Base-by-base conservation (phyloP, 2,329 filamentous ascomycete species). In the Neofusicoccum sp. region DNA sequence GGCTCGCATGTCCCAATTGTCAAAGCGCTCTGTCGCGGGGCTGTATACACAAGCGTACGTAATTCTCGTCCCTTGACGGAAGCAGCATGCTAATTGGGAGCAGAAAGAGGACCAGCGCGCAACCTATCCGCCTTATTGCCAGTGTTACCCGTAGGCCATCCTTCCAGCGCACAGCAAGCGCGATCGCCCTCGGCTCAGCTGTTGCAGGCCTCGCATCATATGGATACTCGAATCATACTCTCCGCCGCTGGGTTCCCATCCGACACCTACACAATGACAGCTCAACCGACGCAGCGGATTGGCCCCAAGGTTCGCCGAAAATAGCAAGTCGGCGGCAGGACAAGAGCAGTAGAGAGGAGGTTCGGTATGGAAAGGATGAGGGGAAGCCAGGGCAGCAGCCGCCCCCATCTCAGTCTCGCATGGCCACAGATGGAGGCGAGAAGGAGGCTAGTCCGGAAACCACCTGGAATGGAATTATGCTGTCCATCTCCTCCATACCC, bases 381-480 rank as follows among this genome's bases (percentile, higher is more conserved):
- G 49, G 59, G 20, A 57, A 57, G 41, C 64, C 70, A 16, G 70
- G 69, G 12, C 60, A 72, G 28, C 72, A 74, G 60, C 63, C 68
- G 3, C 71, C 72, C 5, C 73, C 73, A 4, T 69, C 72, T 6
- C 72, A 75, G 58, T 68, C 69, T n/a, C 69, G 49, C 3, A 63
- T 72, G 11, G 69, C 66, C 3, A 67, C 67, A 14, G 65, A 71
- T 53, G 66, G 61, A 16, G 68, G 63, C 8, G 63, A 71, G 47
- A 62, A 67, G 7, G 62, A 65, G 33, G 58, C 63, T 28, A 58
- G 24, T 8, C 59, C 6, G 11, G 44, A 28, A n/a, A 72, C 71
- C 3, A 66, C 69, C 48, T 75, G 72, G 72, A 64, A 70, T 62
- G 70, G 69, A 1, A 71, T 75, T 16, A 67, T 70, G 11, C 64